These are phyloP conservation scores for Shiraia bambusicola DNA, from an alignment of 2,329 filamentous ascomycete genomes.

Conservation along the genomic window DNA sequence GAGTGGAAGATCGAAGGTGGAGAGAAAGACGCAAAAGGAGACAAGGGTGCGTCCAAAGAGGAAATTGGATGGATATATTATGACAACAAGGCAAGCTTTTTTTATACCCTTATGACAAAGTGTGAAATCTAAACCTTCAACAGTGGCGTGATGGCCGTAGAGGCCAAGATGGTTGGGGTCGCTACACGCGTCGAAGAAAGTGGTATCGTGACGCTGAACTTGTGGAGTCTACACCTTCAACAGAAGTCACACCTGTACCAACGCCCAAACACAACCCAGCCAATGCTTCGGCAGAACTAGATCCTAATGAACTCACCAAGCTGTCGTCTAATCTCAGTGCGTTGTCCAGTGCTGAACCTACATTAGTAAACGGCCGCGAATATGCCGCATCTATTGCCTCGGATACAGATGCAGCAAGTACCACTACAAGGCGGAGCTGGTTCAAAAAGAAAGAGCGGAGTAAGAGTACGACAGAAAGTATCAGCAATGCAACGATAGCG, in stretches of 20 bases:
- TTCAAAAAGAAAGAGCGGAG: constrained; percentile 38
- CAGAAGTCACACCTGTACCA: constrained; percentile 49
- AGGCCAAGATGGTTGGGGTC: constrained; percentile 86
- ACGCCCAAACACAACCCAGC: constrained; percentile 40
- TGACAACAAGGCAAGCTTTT: constrained; percentile 76
- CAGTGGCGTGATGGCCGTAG: constrained; percentile 88
- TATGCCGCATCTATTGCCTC: constrained; percentile 26
- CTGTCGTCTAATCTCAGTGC: constrained; percentile 28
- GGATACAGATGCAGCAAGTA: constrained; percentile 37
- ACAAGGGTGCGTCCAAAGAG: constrained; percentile 43
- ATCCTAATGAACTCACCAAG: constrained; percentile 24
- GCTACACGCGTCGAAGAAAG: constrained; percentile 89
- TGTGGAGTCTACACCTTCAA: constrained; percentile 65
- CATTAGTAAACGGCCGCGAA: constrained; percentile 28
- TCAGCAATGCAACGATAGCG: constrained; percentile 32
- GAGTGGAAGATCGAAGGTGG: constrained; percentile 85
- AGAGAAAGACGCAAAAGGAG: constrained; percentile 37
- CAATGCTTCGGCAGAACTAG: constrained; percentile 26
- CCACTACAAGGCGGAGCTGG: constrained; percentile 38
- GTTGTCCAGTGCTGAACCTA: constrained; percentile 26
- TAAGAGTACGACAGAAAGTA: constrained; percentile 32
- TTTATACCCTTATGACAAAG: not conserved
- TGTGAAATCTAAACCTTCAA: constrained; percentile 12
- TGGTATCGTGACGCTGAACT: constrained; percentile 97
- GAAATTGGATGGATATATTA: constrained; percentile 92